These are phyloP conservation scores for Microsporum audouinii DNA, from an alignment of 2,329 filamentous ascomycete genomes.

Conservation along the genomic window DNA sequence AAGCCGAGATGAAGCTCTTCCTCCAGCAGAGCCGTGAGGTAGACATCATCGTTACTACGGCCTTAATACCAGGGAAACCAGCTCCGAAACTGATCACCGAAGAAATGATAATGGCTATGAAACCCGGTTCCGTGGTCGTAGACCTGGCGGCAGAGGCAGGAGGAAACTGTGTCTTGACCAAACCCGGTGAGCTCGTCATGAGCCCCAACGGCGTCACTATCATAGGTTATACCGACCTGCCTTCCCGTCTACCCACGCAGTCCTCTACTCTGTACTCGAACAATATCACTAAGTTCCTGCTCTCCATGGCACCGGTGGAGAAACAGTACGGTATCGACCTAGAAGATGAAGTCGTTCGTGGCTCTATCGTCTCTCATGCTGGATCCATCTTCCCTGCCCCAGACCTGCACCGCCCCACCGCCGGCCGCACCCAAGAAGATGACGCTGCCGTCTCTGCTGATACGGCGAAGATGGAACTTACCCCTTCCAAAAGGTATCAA, in stretches of 20 bases:
- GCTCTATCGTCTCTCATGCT: constrained; percentile 69
- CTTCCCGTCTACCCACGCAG: constrained; percentile 75
- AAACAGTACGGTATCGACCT: constrained; percentile 72
- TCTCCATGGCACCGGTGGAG: constrained; percentile 68
- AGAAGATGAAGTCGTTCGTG: constrained; percentile 72
- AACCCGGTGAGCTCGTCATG: constrained; percentile 53
- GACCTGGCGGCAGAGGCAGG: constrained; percentile 81
- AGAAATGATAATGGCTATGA: constrained; percentile 72
- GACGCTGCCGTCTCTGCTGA: constrained; percentile 35
- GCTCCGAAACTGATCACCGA: constrained; percentile 77
- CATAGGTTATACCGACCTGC: constrained; percentile 78
- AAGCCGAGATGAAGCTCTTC: constrained; percentile 87
- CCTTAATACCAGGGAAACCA: constrained; percentile 73
- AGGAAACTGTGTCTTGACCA: constrained; percentile 75
- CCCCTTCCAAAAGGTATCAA: constrained; percentile 67
- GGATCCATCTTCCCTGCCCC: constrained; percentile 68
- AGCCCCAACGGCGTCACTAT: constrained; percentile 69
- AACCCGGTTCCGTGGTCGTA: constrained; percentile 76
- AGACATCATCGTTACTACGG: constrained; percentile 86
- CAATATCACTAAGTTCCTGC: constrained; percentile 79
- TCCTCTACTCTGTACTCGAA: constrained; percentile 86
- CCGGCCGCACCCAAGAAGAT: constrained; percentile 33
- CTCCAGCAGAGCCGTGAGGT: constrained; percentile 77
- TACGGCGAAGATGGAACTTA: constrained; percentile 54
- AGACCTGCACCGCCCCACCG: constrained; percentile 51